Conservation (phyloP, 2,329 filamentous ascomycete species). For the Cryphonectria japonica region DNA sequence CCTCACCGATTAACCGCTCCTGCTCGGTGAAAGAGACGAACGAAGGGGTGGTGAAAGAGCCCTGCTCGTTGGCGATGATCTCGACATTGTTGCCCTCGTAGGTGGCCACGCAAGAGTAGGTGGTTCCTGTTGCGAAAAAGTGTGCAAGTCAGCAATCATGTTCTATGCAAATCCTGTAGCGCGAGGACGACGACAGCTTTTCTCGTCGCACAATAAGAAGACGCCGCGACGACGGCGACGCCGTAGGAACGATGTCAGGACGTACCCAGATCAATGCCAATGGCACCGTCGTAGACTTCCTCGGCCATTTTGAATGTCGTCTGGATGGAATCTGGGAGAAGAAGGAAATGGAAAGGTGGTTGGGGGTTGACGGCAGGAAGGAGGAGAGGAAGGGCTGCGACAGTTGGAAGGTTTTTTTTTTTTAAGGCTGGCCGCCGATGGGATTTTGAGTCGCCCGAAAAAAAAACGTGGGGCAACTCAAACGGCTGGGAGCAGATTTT, state of each 20-base stretch:
- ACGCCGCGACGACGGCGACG: neutral
- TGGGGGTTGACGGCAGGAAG: conserved; percentile 23
- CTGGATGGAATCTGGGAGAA: conserved; percentile 12
- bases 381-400: conserved; percentile 18
- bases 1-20: conserved; percentile 99
- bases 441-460: conserved; percentile 26
- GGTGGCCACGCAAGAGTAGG: conserved; percentile 99
- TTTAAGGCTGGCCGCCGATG: conserved; percentile 23
- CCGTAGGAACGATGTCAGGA: conserved; percentile 31
- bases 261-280: conserved; percentile 99
- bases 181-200: conserved; percentile 15
- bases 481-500: conserved; percentile 27
- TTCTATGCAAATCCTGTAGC: neutral
- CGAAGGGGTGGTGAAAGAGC: conserved; percentile 97
- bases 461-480: conserved; percentile 27
- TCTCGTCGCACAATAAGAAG: neutral
- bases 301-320: conserved; percentile 75
- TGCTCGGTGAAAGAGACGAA: conserved; percentile 99
- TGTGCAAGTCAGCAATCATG: conserved; percentile 32
- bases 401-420: conserved; percentile 10
- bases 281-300: conserved; percentile 99
- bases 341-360: conserved; percentile 18
- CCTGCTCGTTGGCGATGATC: conserved; percentile 99
- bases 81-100: conserved; percentile 99
- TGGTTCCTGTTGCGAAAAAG: conserved; percentile 71